Evolutionary conservation across 805 yeast species (phyloP).

Genomic region (Candida ipomoeae): DNA sequence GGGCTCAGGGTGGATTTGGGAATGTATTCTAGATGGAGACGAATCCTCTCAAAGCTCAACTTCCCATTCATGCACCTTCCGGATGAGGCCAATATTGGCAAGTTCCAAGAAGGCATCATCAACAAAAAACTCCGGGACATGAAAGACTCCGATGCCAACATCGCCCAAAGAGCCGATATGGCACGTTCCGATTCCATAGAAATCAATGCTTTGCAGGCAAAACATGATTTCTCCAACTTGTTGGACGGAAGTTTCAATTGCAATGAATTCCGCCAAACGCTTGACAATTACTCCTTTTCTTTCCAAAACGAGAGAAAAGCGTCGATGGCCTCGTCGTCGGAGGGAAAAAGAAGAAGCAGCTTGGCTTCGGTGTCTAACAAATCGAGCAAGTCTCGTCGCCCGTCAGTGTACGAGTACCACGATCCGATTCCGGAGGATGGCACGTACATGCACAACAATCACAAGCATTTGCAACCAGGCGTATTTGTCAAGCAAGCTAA

Average conservation of each 20-base stretch:
- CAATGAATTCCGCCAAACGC: slow-evolving; percentile 25
- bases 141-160: not conserved
- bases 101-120: slow-evolving; percentile 17
- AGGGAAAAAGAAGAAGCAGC: slow-evolving; percentile 12
- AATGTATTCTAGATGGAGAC: slow-evolving; percentile 39
- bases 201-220: slow-evolving; percentile 13
- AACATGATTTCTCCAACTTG: slow-evolving; percentile 38
- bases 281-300: slow-evolving; percentile 29
- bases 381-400: slow-evolving; percentile 14
- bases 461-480: slow-evolving; percentile 3
- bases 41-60: slow-evolving; percentile 26
- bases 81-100: slow-evolving; percentile 27
- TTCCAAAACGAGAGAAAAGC: slow-evolving; percentile 7
- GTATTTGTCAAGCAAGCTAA: slow-evolving; percentile 7
- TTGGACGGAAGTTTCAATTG: slow-evolving; percentile 28
- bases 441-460: slow-evolving; percentile 5
- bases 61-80: slow-evolving; percentile 49
- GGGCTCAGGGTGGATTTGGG: slow-evolving; percentile 27
- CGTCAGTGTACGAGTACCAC: slow-evolving; percentile 10
- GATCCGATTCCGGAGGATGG: slow-evolving; percentile 16
- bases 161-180: not conserved
- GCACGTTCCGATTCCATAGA: slow-evolving; percentile 1
- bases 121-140: slow-evolving; percentile 5
- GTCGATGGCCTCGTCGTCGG: slow-evolving; percentile 5
- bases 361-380: slow-evolving; percentile 14